Evolutionary conservation across 495 filamentous ascomycete genomes (phyloP).

Genomic region (Podospora anserina): DNA sequence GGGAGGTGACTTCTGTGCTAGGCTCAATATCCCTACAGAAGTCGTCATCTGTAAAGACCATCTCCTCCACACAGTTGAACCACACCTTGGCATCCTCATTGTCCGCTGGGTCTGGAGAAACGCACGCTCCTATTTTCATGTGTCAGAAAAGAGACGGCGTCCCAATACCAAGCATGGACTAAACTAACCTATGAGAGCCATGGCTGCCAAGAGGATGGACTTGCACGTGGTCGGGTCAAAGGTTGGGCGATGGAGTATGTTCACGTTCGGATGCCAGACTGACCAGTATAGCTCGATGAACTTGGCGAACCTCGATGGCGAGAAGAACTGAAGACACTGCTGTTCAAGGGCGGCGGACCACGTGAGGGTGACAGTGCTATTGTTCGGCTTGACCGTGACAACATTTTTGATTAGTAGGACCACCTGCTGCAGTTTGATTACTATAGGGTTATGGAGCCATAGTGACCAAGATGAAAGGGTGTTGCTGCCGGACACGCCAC

Average conservation of each 20-base stretch:
- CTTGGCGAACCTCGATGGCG: conserved; percentile 27
- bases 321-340: conserved; percentile 30
- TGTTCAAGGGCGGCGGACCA: conserved; percentile 30
- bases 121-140: conserved; percentile 26
- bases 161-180: conserved; percentile 2
- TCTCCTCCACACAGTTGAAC: conserved; percentile 36
- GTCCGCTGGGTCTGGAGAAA: conserved; percentile 31
- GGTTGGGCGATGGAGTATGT: conserved; percentile 28
- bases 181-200: conserved; percentile 32
- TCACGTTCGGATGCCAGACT: conserved; percentile 33
- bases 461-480: conserved; percentile 16
- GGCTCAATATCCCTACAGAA: conserved; percentile 33
- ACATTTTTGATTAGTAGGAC: conserved; percentile 28
- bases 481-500: not conserved
- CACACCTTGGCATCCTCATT: conserved; percentile 30
- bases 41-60: conserved; percentile 33
- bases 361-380: conserved; percentile 27
- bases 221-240: conserved; percentile 27
- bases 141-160: not conserved
- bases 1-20: conserved; percentile 11
- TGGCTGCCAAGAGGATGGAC: conserved; percentile 26
- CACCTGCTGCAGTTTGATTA: conserved; percentile 27
- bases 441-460: conserved; percentile 28
- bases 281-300: conserved; percentile 36
- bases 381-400: conserved; percentile 25